Base-by-base conservation (phyloP, 345 rosid genomes). In the Camelina neglecta region DNA sequence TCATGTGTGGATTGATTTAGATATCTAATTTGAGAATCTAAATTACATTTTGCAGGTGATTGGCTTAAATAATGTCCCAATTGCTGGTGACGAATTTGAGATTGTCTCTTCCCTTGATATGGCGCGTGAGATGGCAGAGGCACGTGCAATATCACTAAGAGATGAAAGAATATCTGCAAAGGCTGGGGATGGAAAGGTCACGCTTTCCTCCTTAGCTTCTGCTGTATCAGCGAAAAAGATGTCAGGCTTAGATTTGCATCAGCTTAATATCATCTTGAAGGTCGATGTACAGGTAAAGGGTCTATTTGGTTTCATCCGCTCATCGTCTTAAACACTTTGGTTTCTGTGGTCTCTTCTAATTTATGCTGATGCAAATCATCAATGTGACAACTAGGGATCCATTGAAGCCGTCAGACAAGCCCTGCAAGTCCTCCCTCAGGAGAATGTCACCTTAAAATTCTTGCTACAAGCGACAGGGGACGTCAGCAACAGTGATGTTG, bases 391-490 rank as follows among this genome's bases (percentile, higher is more conserved):
- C 41, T 77, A 95, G 97, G 99, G 99, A 77, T 95, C 99, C 67
- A 88, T 92, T 65, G 99, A 90, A 82, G 99, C 99, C 54, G 86
- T 90, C 55, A 90, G 91, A 81, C 97, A 90, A 85, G 99, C 99
- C 44, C 74, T 95, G 67, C 97, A 85, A 79, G 92, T 84, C 63
- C 97, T 95, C 20, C 99, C 99, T 53, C 97, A 88, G 81, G 90
- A 83, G 73, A 95, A 90, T 66, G 93, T 95, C 48, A 89, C 93
- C 24, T 83, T 92, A 86, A 95, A 92, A 81, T 95, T 92, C 82
- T 87, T 95, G 68, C 80, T 90, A 83, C 87, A 92, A 84, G 97
- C 97, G 36, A 83, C 96, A 5, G 99, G 99, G 72, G 97, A 95
- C 83, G 81, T 95, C 53, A 95, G 85, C 84, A 50, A 86, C 57